Evolutionary conservation across 306 rosid genomes (phyloP).

Genomic region (Myrica gale): DNA sequence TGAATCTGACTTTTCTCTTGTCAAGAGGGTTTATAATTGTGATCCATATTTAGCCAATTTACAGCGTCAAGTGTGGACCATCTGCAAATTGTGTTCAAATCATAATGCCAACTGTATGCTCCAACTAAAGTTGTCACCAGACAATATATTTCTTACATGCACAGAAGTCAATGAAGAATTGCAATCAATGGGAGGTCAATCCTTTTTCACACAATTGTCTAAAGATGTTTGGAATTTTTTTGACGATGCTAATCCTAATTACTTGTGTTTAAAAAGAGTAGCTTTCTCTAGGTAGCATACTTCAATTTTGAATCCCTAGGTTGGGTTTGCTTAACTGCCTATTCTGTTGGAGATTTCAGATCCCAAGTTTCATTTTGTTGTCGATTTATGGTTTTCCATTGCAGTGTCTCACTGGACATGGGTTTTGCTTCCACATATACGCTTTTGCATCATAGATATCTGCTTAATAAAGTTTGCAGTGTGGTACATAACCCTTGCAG

Average conservation of each 20-base stretch:
- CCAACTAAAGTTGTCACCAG: background rate
- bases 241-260: background rate
- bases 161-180: background rate
- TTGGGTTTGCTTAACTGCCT: background rate
- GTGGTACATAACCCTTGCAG: background rate
- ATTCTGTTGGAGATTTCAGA: background rate
- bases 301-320: background rate
- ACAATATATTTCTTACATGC: background rate
- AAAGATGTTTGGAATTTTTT: background rate
- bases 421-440: background rate
- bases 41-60: background rate
- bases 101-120: background rate
- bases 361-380: background rate
- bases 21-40: background rate
- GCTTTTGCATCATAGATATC: background rate
- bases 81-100: background rate
- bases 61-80: background rate
- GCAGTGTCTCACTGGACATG: background rate
- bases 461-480: background rate
- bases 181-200: background rate
- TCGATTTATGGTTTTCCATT: background rate
- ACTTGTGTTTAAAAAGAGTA: background rate
- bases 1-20: background rate
- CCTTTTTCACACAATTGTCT: background rate
- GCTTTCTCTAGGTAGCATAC: constrained; percentile 10